Evolutionary conservation across 2,329 filamentous ascomycete species (phyloP).

Genomic region (Plenodomus tracheiphilus): DNA sequence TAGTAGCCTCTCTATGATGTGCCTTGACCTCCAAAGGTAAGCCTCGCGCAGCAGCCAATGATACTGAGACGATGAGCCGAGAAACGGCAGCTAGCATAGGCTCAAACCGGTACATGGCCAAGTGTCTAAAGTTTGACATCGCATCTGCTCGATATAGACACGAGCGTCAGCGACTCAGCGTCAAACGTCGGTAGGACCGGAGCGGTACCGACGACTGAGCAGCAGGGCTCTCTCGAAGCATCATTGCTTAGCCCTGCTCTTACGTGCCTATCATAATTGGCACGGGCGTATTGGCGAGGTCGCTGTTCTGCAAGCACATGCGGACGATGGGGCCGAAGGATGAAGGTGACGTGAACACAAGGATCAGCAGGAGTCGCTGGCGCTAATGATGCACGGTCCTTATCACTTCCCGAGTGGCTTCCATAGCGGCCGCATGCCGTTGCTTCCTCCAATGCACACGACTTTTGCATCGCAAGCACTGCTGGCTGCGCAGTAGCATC

Average conservation of each 20-base stretch:
- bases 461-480: constrained; percentile 3
- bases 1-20: background rate
- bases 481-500: background rate
- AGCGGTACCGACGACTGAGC: constrained; percentile 10
- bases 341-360: constrained; percentile 16
- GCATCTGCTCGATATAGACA: constrained; percentile 1
- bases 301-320: constrained; percentile 11
- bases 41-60: background rate
- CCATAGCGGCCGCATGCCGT: constrained; percentile 16
- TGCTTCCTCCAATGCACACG: constrained; percentile 8
- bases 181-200: constrained; percentile 2
- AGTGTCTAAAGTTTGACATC: background rate
- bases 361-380: constrained; percentile 13
- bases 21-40: background rate
- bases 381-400: constrained; percentile 13
- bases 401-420: constrained; percentile 16
- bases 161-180: background rate
- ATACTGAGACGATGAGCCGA: background rate
- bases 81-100: constrained; percentile 4
- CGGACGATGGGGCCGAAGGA: constrained; percentile 14
- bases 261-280: constrained; percentile 8
- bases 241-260: background rate
- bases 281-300: constrained; percentile 1
- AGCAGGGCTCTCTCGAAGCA: constrained; percentile 4
- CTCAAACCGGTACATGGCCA: background rate